These are phyloP conservation scores for Aspergillus nanangensis DNA, from an alignment of 495 filamentous ascomycete genomes.

Conservation along the genomic window DNA sequence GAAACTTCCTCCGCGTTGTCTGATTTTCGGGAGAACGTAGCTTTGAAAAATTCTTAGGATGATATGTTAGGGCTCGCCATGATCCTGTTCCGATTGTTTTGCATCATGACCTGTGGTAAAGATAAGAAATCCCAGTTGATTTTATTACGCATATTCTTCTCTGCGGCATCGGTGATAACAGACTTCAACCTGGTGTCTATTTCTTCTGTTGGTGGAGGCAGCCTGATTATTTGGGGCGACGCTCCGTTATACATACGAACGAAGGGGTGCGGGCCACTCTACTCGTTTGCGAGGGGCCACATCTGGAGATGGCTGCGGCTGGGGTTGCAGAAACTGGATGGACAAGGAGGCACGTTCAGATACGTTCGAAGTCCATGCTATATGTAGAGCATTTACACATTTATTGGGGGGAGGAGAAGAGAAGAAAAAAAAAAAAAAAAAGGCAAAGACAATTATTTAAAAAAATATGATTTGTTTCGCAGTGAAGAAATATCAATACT, in stretches of 20 bases:
- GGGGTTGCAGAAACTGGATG: constrained; percentile 18
- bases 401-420: no score
- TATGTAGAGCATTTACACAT: no score
- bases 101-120: constrained; percentile 83
- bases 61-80: constrained; percentile 32
- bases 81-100: constrained; percentile 58
- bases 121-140: constrained; percentile 80
- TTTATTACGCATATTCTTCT: constrained; percentile 58
- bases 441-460: no score
- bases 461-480: no score
- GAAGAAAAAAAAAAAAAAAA: no score
- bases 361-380: no score
- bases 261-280: constrained; percentile 72
- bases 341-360: no score
- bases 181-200: constrained; percentile 82
- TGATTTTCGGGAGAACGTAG: constrained; percentile 25
- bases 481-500: no score
- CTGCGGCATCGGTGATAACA: constrained; percentile 76
- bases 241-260: constrained; percentile 76
- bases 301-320: constrained; percentile 17
- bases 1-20: constrained; percentile 20
- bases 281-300: constrained; percentile 40
- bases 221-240: constrained; percentile 70
- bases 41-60: constrained; percentile 26
- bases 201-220: constrained; percentile 58